Conservation (phyloP, 257 asterid species). For the Solanum sitiens region DNA sequence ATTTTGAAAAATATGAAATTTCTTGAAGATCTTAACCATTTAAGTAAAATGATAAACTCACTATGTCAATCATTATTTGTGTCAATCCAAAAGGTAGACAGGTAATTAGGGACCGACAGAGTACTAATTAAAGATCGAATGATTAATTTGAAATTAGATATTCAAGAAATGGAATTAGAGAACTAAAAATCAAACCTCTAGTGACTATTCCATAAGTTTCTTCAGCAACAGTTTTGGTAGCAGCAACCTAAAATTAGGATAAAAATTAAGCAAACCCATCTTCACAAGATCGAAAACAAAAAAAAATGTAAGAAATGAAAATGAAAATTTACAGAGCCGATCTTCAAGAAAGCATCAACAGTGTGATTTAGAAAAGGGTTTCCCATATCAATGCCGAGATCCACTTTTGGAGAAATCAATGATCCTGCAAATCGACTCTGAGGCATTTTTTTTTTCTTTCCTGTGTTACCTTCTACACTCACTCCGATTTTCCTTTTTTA, state of each 20-base stretch:
- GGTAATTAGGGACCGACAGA: fast-evolving
- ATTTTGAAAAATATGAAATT: no score
- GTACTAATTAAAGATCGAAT: no score
- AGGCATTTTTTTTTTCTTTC: constrained; percentile 20
- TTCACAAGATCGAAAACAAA: not conserved
- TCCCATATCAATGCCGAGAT: constrained; percentile 49
- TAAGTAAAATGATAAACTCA: not conserved
- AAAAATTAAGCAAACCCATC: not conserved
- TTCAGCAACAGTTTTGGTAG: constrained; percentile 55
- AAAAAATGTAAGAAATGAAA: not conserved
- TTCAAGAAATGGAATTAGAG: not conserved
- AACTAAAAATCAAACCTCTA: constrained; percentile 29
- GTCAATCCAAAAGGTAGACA: not conserved
- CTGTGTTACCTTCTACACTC: not conserved
- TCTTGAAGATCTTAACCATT: no score
- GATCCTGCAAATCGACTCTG: constrained; percentile 30
- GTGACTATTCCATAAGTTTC: constrained; percentile 44
- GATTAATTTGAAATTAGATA: not conserved
- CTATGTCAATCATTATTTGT: no score
- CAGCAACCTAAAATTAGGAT: constrained; percentile 49
- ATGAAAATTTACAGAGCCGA: constrained; percentile 41
- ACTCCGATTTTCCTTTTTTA: not conserved
- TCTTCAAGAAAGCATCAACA: constrained; percentile 67
- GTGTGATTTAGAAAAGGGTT: constrained; percentile 66
- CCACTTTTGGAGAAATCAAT: constrained; percentile 38